Percentiles rank a stretch among this genome's conserved stretches.
Conservation (phyloP, 805 yeast genomes). For the Candida hungchunana region DNA sequence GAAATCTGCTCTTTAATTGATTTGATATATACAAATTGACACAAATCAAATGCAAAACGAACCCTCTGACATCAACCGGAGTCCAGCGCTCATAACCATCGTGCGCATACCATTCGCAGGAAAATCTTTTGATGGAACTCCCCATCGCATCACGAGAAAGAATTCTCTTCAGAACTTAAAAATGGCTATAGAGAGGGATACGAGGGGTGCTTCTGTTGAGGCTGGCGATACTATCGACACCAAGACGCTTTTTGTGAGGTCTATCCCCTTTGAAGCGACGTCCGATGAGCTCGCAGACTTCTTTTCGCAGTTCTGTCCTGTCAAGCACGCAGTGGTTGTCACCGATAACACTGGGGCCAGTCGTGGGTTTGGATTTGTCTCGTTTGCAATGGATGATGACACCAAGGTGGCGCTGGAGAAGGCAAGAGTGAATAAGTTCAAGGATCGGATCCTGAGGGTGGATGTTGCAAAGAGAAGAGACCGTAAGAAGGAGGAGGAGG, state of each 20-base stretch:
- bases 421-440: slow-evolving; percentile 61
- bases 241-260: slow-evolving; percentile 77
- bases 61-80: too few relatives aligned
- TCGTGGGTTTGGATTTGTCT: slow-evolving; percentile 94
- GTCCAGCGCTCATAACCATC: too few relatives aligned
- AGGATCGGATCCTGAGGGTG: slow-evolving; percentile 62
- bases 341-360: slow-evolving; percentile 72
- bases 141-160: too few relatives aligned
- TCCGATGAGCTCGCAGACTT: slow-evolving; percentile 76
- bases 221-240: slow-evolving; percentile 32
- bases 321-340: slow-evolving; percentile 91
- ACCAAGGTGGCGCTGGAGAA: slow-evolving; percentile 68
- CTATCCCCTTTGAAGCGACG: slow-evolving; percentile 77
- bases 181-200: slow-evolving; percentile 13
- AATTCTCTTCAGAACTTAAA: too few relatives aligned
- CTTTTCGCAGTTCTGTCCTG: slow-evolving; percentile 91
- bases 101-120: too few relatives aligned
- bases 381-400: slow-evolving; percentile 82
- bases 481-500: slow-evolving; percentile 39
- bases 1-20: too few relatives aligned
- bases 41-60: too few relatives aligned
- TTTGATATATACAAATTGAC: too few relatives aligned
- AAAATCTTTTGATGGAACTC: too few relatives aligned
- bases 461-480: slow-evolving; percentile 93
- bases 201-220: background rate